These are phyloP conservation scores for Blastobotrys raffinosifermentans DNA, from an alignment of 1,139 yeast species.

Conservation along the genomic window DNA sequence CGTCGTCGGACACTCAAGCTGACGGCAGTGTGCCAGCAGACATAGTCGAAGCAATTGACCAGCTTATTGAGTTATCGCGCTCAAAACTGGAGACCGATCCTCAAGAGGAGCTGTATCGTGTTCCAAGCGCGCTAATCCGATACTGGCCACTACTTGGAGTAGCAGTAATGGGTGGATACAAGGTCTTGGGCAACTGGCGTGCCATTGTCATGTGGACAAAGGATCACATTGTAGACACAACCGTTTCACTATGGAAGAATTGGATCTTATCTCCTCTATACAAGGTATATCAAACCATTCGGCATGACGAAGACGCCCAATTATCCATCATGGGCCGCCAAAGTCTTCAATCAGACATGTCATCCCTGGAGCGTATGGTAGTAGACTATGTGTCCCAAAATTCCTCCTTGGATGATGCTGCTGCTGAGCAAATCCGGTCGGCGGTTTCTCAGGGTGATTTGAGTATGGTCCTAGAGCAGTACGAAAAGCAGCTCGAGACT, in stretches of 20 bases:
- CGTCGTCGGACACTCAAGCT: constrained; percentile 4
- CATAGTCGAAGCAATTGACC: not conserved
- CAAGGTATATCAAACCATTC: constrained; percentile 68
- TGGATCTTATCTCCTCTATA: constrained; percentile 80
- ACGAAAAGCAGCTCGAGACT: constrained; percentile 65
- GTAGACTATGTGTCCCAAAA: constrained; percentile 49
- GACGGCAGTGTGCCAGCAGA: not conserved
- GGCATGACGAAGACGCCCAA: constrained; percentile 69
- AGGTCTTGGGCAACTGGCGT: constrained; percentile 45
- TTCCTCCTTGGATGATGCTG: constrained; percentile 25
- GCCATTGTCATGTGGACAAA: constrained; percentile 52
- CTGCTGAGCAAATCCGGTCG: constrained; percentile 23
- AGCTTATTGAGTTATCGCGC: not conserved
- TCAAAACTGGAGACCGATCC: not conserved
- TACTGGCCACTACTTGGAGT: constrained; percentile 57
- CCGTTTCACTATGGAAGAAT: constrained; percentile 61
- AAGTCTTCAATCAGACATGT: constrained; percentile 69
- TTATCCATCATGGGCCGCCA: constrained; percentile 76
- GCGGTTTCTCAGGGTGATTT: constrained; percentile 60
- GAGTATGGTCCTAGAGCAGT: constrained; percentile 69
- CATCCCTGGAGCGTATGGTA: constrained; percentile 84
- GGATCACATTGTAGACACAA: constrained; percentile 56
- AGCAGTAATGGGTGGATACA: constrained; percentile 12
- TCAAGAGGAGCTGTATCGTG: constrained; percentile 21
- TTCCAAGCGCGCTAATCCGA: constrained; percentile 49